Conservation (phyloP, 257 asterid species). For the Eucommia ulmoides region DNA sequence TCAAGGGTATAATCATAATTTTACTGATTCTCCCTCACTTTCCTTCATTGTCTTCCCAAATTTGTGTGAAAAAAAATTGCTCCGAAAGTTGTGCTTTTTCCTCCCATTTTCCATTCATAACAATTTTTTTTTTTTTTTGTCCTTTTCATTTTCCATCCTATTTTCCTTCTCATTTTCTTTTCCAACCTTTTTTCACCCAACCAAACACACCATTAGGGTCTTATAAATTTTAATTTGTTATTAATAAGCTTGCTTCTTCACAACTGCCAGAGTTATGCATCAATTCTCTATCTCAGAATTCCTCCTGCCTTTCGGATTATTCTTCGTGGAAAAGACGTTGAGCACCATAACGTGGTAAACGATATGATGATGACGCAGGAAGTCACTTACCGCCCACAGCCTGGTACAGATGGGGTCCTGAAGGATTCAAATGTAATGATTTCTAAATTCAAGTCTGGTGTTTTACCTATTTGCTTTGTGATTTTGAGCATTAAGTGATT, state of each 20-base stretch:
- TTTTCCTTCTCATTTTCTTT: no score
- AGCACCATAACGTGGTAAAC: constrained; percentile 88
- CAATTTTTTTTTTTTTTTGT: constrained; percentile 5
- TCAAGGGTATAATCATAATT: no score
- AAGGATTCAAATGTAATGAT: constrained; percentile 51
- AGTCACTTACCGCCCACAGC: constrained; percentile 80
- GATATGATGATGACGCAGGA: constrained; percentile 99
- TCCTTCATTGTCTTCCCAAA: no score
- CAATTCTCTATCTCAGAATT: constrained; percentile 84
- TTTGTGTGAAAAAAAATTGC: no score
- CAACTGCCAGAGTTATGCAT: constrained; percentile 77
- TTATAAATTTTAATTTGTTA: no score
- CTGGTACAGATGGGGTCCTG: constrained; percentile 57
- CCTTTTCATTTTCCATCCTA: no score
- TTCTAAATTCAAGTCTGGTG: not conserved
- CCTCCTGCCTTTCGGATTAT: constrained; percentile 79
- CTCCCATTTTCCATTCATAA: no score
- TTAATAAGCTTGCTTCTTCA: no score
- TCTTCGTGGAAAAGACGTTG: constrained; percentile 86
- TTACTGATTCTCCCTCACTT: no score
- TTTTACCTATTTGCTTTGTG: constrained; percentile 3
- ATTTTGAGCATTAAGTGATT: constrained; percentile 11
- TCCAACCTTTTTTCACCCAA: no score
- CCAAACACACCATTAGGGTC: no score
- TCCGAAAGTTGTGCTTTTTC: no score